phyloP scores from a whole-genome alignment of 768 basidiomycete species.

The Boletus vinaceobasis region DNA sequence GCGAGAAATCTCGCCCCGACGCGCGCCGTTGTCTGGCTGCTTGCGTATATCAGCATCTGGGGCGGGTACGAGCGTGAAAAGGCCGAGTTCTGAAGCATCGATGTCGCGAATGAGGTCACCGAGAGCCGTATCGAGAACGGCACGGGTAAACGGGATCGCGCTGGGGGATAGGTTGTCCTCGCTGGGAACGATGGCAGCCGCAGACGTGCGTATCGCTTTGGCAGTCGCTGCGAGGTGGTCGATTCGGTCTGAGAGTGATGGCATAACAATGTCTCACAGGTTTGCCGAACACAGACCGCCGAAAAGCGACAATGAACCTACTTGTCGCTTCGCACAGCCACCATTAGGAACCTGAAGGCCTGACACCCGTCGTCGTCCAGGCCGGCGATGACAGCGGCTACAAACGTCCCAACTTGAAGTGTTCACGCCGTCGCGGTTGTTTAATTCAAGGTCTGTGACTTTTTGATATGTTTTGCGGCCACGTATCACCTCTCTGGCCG shows the following conservation, averaged over 20 bases:
- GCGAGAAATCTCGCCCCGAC: conserved; percentile 51
- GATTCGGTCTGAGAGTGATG: conserved; percentile 61
- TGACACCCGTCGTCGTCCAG: neutral
- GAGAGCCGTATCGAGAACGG: conserved; percentile 59
- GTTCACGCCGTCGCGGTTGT: conserved; percentile 6
- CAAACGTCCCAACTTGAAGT: neutral
- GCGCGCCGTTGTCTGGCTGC: conserved; percentile 21
- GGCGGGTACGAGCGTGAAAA: conserved; percentile 57
- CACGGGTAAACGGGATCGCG: conserved; percentile 50
- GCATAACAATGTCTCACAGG: conserved; percentile 32
- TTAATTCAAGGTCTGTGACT: conserved; percentile 22
- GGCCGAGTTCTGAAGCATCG: conserved; percentile 73
- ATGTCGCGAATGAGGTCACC: conserved; percentile 79
- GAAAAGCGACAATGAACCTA: neutral
- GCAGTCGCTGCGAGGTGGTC: conserved; percentile 60
- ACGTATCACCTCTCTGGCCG: conserved; percentile 1
- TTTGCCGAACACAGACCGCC: neutral
- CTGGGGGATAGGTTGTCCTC: conserved; percentile 14
- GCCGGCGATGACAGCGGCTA: conserved; percentile 3
- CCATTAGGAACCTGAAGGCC: neutral
- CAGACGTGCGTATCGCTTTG: conserved; percentile 47
- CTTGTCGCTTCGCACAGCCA: conserved; percentile 19
- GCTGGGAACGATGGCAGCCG: conserved; percentile 29
- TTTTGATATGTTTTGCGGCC: conserved; percentile 5
- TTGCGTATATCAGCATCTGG: conserved; percentile 32